phyloP scores from a whole-genome alignment of 129 eudicot genomes.

The Solidago caesia region DNA sequence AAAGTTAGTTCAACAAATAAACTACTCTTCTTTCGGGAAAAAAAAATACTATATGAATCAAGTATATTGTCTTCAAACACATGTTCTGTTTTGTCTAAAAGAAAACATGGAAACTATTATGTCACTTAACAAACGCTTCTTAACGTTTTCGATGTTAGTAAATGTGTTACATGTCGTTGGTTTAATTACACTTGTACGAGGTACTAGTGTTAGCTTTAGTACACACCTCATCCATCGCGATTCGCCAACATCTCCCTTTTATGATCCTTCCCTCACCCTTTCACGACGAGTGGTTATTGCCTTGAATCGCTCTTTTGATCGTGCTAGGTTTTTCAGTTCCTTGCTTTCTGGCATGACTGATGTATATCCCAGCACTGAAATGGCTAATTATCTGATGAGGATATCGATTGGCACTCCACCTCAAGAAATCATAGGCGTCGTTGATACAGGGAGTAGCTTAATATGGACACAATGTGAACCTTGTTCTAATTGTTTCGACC shows the following conservation, averaged over 20 bases:
- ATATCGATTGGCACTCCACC: conserved; percentile 40
- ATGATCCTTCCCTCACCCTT: conserved; percentile 27
- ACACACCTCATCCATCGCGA: conserved; percentile 37
- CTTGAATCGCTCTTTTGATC: conserved; percentile 24
- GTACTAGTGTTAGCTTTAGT: conserved; percentile 32
- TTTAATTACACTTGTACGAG: not conserved
- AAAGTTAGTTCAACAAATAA: conserved; percentile 31
- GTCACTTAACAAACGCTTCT: not conserved
- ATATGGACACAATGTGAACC: conserved; percentile 54
- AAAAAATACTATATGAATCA: conserved; percentile 24
- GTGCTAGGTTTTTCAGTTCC: conserved; percentile 27
- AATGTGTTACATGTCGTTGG: not conserved
- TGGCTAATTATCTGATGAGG: conserved; percentile 39
- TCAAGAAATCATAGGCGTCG: conserved; percentile 33
- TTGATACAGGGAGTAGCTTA: conserved; percentile 47
- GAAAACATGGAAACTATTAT: conserved; percentile 10
- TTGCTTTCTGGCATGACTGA: conserved; percentile 27
- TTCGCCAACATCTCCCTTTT: conserved; percentile 37
- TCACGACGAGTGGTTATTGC: conserved; percentile 28
- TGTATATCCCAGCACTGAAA: conserved; percentile 25
- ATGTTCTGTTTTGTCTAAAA: conserved; percentile 3
- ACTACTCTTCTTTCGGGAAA: not conserved
- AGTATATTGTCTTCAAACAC: not conserved
- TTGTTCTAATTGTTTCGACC: conserved; percentile 41
- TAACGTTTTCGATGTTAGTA: not conserved